phyloP scores from a whole-genome alignment of 2,329 filamentous ascomycete genomes.

The Hymenoscyphus repandus region DNA sequence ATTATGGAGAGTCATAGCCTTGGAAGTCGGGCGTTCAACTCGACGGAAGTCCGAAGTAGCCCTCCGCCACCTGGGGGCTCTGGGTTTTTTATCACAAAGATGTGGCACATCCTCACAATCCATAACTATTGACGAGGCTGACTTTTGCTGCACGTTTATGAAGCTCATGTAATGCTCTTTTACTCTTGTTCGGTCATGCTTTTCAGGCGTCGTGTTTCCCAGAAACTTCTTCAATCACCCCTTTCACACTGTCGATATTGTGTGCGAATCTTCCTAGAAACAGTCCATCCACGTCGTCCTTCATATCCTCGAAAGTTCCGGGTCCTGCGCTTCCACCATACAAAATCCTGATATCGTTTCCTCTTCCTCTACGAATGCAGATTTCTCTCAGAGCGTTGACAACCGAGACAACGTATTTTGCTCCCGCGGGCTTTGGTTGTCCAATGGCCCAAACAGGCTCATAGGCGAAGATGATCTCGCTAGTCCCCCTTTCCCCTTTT shows the following conservation, averaged over 20 bases:
- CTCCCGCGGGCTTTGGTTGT: constrained; percentile 62
- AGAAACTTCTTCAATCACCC: constrained; percentile 65
- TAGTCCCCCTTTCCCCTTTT: constrained; percentile 31
- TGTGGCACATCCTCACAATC: too few relatives aligned
- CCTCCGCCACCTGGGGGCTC: too few relatives aligned
- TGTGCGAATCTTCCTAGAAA: constrained; percentile 81
- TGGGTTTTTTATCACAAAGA: too few relatives aligned
- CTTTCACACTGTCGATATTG: constrained; percentile 64
- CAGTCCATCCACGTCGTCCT: constrained; percentile 68
- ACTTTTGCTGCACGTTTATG: too few relatives aligned
- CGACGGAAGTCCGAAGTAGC: too few relatives aligned
- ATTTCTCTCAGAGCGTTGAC: constrained; percentile 35
- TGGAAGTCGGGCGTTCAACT: too few relatives aligned
- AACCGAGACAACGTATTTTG: constrained; percentile 68
- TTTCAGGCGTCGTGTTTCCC: background rate
- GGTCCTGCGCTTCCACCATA: constrained; percentile 83
- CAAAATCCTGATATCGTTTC: constrained; percentile 63
- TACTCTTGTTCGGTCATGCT: too few relatives aligned
- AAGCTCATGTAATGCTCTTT: too few relatives aligned
- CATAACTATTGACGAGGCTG: too few relatives aligned
- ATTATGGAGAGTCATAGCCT: too few relatives aligned
- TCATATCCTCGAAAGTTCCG: constrained; percentile 65
- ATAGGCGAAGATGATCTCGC: constrained; percentile 72
- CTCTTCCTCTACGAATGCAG: constrained; percentile 54
- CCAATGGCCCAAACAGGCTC: constrained; percentile 90